Base-by-base conservation (phyloP, 2,329 filamentous ascomycete genomes). In the Aaosphaeria pasadenensis region DNA sequence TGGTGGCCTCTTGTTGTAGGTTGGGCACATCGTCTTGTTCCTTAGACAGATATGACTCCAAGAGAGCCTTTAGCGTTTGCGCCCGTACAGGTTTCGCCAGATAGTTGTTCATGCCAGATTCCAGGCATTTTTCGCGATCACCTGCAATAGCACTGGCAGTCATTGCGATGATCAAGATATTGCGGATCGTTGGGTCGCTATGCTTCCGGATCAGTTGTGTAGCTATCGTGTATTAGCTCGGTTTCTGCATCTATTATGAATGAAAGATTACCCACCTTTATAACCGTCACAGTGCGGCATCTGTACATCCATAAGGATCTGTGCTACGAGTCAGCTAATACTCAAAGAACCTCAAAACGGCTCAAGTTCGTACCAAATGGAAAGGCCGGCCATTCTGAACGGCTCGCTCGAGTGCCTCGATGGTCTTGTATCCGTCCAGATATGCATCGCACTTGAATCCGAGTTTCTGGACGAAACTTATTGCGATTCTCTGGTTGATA, bases 271-370 rank as follows among this genome's bases (percentile, higher is more conserved):
- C 51, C 39, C 57, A 64, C 63, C 63, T 69, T 95, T 88, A 66
- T 96, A 96, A 5, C 91, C 91, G 66, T 96, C 91, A 6, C 95
- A 81, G 4, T 95, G 84, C 0, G 91, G 91, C 91, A 96, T 96
- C 71, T 96, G 91, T 4, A 95, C 90, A 66, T 96, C 91, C 91
- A 96, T 96, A 40, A 96, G 80, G 17, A 58, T 47, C 51, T 53
- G 31, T 11, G 40, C 6, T 7, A 11, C 11, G 7, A 9, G 33
- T 36, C 7, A 41, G 9, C 39, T 36, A 11, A 11, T 11, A 31
- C n/a, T 24, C 17, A 24, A 24, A 24, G 17, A 24, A 24, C 17
- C 17, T 24, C 17, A 24, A 24, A 24, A 24, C 17, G 17, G 17
- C 17, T 24, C 5, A 35, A 36, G 33, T 9, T 9, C 52, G 43